Percentiles rank a stretch among this genome's conserved stretches.
These are phyloP conservation scores for Pseudopithomyces chartarum DNA, from an alignment of 2,329 filamentous ascomycete species.

Conservation along the genomic window DNA sequence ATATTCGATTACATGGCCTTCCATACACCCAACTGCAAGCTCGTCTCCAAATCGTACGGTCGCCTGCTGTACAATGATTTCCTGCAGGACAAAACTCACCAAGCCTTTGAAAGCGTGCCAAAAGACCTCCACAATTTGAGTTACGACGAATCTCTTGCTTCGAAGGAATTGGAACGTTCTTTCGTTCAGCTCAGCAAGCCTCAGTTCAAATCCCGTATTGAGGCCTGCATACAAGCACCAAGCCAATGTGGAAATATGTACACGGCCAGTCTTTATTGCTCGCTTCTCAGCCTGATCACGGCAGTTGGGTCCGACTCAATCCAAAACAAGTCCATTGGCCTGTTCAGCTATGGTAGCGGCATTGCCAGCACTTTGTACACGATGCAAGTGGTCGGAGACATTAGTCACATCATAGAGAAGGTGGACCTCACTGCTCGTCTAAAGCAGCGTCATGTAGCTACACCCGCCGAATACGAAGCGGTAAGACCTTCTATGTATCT, in stretches of 20 bases:
- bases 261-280: conserved; percentile 57
- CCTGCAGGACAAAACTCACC: conserved; percentile 51
- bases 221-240: conserved; percentile 55
- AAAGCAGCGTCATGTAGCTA: conserved; percentile 50
- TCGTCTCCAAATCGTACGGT: conserved; percentile 59
- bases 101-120: conserved; percentile 56
- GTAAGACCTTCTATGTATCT: conserved; percentile 31
- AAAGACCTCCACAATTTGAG: conserved; percentile 53
- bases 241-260: conserved; percentile 62
- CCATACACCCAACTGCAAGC: conserved; percentile 60
- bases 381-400: conserved; percentile 53
- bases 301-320: conserved; percentile 52
- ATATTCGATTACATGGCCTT: conserved; percentile 61
- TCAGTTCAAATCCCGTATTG: conserved; percentile 54
- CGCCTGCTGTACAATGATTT: conserved; percentile 59
- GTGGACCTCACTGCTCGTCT: conserved; percentile 54
- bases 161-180: conserved; percentile 59
- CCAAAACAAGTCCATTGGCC: conserved; percentile 56
- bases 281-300: conserved; percentile 53
- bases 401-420: conserved; percentile 53
- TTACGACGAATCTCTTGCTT: conserved; percentile 54
- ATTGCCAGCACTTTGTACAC: conserved; percentile 58
- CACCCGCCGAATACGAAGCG: conserved; percentile 55
- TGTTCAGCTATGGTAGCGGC: conserved; percentile 59
- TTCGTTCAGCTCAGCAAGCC: conserved; percentile 59